These are phyloP conservation scores for Paramecium sexaurelia DNA, from an alignment of 73 alveolate genomes.

Conservation along the genomic window DNA sequence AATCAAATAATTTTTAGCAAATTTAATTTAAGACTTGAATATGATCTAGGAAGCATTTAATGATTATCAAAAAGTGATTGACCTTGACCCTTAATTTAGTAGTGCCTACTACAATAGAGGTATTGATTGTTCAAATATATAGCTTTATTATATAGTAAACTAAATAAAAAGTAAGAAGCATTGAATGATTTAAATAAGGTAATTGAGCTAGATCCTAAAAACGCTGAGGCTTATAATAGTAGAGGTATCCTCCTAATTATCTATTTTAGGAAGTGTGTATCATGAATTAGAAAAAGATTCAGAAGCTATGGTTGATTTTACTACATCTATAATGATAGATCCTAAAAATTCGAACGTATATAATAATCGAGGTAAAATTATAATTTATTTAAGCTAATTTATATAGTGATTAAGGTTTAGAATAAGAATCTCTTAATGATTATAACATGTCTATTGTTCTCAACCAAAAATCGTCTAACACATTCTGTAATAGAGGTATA, in stretches of 20 bases:
- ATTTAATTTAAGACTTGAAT: neutral
- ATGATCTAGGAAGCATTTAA: neutral
- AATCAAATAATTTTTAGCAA: neutral
- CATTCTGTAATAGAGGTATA: conserved; percentile 20
- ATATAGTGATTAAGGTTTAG: neutral
- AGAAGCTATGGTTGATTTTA: neutral
- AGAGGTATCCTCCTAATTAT: neutral
- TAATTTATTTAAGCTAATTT: neutral
- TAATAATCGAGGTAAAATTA: neutral
- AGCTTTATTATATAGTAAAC: neutral
- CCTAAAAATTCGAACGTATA: neutral
- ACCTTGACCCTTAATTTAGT: neutral
- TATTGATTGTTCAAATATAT: neutral
- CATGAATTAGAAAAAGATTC: neutral
- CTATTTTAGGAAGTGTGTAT: neutral
- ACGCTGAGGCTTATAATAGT: neutral
- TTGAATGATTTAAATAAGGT: neutral
- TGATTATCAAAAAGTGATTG: neutral
- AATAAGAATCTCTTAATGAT: neutral
- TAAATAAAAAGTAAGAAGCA: neutral
- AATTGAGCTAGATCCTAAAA: neutral
- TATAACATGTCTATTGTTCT: neutral
- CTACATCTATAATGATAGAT: neutral
- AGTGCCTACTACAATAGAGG: neutral
- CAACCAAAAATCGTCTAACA: neutral